Base-by-base conservation (phyloP, 2,329 filamentous ascomycete species). In the Diaporthe sp. region DNA sequence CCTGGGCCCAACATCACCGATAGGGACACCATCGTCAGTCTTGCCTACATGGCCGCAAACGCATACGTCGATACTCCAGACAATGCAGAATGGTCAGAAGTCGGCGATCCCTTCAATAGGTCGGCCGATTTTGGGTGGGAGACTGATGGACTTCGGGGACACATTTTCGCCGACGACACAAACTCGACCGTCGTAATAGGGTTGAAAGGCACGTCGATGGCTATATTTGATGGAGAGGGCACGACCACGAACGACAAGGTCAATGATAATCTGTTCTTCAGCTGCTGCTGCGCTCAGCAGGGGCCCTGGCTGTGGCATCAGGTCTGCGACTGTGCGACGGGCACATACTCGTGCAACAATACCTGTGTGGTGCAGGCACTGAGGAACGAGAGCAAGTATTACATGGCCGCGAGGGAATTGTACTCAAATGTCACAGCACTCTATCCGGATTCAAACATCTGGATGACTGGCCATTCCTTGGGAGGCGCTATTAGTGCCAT, bases 221-320 rank as follows among this genome's bases (percentile, higher is more conserved):
- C 97, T 17, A 92, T 98, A 4, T 98, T 98, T 81, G 96, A 98
- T 82, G 97, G 97, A n/a, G 94, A 96, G 50, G 96, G 96, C 69
- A 98, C 97, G 1, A 98, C 96, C 0, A 97, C 95, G 35, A 98
- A 98, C 78, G 97, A 99, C 85, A 99, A 99, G 85, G 88, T 96
- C 80, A 99, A 98, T 82, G 97, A 99, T 84, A 99, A 99, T 81
- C 88, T 99, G 13, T 98, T 97, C 84, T 98, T 98, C 85, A 97
- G 96, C 81, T 99, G 97, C 85, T 99, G 97, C 83, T 99, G 97
- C 84, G 97, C 92, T 5, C 95, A 98, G 84, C 96, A 97, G 79
- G 95, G 96, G 0, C 94, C 95, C 77, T 95, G 92, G 85, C 91
- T 95, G 22, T 98, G 95, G 93, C 92, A 94, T 75, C 93, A 97